These are phyloP conservation scores for Achlya hypogyna DNA, from an alignment of 352 stramenopile genomes.

Conservation along the genomic window DNA sequence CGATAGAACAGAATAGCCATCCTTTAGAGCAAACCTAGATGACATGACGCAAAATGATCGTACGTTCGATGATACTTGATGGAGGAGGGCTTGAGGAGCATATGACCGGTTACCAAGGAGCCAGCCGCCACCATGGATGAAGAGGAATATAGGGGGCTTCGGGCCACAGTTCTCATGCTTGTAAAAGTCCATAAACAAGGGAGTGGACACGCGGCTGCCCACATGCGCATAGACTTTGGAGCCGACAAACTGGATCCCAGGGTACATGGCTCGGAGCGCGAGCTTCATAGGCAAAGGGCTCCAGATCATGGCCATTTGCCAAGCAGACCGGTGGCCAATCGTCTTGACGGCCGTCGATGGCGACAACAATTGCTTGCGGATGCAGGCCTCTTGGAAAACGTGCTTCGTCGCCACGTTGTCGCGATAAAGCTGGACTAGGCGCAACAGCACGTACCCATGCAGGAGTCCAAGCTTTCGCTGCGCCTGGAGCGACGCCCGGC, in stretches of 20 bases:
- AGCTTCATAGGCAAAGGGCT: conserved; percentile 48
- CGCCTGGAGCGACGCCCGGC: conserved; percentile 37
- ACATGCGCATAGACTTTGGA: conserved; percentile 60
- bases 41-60: background rate
- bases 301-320: conserved; percentile 48
- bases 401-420: conserved; percentile 40
- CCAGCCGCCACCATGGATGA: conserved; percentile 74
- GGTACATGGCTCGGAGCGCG: conserved; percentile 38
- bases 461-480: conserved; percentile 37
- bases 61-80: conserved; percentile 32
- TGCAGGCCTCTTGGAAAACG: conserved; percentile 35
- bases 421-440: conserved; percentile 35
- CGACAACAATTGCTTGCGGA: conserved; percentile 27
- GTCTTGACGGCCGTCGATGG: conserved; percentile 20
- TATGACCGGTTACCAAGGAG: conserved; percentile 43
- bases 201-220: conserved; percentile 44
- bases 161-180: conserved; percentile 35
- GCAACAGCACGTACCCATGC: conserved; percentile 38
- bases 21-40: conserved; percentile 28
- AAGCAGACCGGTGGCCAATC: conserved; percentile 40
- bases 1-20: conserved; percentile 67
- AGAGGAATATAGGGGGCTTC: conserved; percentile 64
- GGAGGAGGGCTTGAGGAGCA: conserved; percentile 45
- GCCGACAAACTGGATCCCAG: conserved; percentile 37
- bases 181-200: conserved; percentile 67